phyloP scores from a whole-genome alignment of 2,329 filamentous ascomycete genomes.

The Calonectria crousiana region DNA sequence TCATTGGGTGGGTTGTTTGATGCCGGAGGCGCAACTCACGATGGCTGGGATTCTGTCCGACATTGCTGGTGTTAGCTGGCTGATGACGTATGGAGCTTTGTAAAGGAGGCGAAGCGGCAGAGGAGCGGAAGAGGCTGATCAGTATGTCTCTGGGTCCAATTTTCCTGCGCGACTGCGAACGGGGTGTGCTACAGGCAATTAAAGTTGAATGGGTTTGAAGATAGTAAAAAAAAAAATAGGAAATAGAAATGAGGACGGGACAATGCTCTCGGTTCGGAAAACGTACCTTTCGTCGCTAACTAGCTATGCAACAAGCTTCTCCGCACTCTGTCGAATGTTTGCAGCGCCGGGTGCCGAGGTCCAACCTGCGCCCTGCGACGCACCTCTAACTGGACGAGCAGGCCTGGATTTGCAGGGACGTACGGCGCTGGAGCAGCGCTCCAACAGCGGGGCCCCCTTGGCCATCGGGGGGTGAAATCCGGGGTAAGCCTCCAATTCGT shows the following conservation, averaged over 20 bases:
- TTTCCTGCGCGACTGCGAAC: neutral
- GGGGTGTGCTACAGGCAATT: neutral
- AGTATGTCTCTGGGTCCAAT: neutral
- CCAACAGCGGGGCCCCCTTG: neutral
- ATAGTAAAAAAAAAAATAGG: neutral
- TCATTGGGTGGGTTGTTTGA: neutral
- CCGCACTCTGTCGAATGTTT: slow-evolving; percentile 43
- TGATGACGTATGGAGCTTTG: slow-evolving; percentile 21
- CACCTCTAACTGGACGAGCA: neutral
- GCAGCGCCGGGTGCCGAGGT: slow-evolving; percentile 39
- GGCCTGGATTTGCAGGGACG: neutral
- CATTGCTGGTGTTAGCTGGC: slow-evolving; percentile 39
- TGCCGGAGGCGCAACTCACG: slow-evolving; percentile 37
- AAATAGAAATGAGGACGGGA: neutral
- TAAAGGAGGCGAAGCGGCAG: neutral
- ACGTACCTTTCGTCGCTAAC: slow-evolving; percentile 12
- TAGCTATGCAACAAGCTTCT: slow-evolving; percentile 30
- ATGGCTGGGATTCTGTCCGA: slow-evolving; percentile 50
- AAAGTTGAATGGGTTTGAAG: neutral
- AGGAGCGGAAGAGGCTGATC: neutral
- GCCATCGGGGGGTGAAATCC: slow-evolving; percentile 31
- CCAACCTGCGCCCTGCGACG: slow-evolving; percentile 7
- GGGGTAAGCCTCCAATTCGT: slow-evolving; percentile 38
- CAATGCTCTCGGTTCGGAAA: neutral
- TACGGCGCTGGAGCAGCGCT: neutral